Conservation (phyloP, 805 yeast species). For the Metschnikowia rubicola region DNA sequence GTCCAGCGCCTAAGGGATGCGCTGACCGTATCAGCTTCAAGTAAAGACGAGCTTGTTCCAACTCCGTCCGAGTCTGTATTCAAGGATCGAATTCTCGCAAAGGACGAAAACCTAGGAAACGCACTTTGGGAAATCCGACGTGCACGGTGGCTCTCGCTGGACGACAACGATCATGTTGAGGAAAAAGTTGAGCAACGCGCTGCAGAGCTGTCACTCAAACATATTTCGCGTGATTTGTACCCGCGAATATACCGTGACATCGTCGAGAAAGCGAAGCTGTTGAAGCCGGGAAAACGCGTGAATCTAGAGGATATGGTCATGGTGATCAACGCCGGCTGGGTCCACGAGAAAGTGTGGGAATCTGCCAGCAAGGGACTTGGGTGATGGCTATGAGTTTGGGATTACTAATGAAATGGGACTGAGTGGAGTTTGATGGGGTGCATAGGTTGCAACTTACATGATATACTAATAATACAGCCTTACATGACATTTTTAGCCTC, state of each 20-base stretch:
- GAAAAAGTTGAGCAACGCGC: slow-evolving; percentile 13
- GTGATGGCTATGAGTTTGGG: background rate
- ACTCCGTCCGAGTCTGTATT: background rate
- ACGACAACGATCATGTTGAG: slow-evolving; percentile 22
- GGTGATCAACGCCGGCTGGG: slow-evolving; percentile 84
- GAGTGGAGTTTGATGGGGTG: too few relatives aligned
- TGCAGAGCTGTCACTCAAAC: slow-evolving; percentile 23
- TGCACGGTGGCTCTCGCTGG: slow-evolving; percentile 58
- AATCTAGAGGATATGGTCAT: slow-evolving; percentile 70
- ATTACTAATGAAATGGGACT: too few relatives aligned
- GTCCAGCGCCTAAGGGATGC: slow-evolving; percentile 1
- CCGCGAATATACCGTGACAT: slow-evolving; percentile 63
- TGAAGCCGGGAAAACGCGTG: slow-evolving; percentile 58
- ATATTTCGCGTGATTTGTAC: slow-evolving; percentile 49
- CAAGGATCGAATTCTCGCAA: background rate
- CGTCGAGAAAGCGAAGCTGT: slow-evolving; percentile 63
- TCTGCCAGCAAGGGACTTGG: slow-evolving; percentile 38
- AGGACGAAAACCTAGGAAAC: slow-evolving; percentile 42
- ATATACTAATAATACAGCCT: too few relatives aligned
- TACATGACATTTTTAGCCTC: too few relatives aligned
- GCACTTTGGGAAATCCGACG: slow-evolving; percentile 70
- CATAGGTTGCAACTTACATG: too few relatives aligned
- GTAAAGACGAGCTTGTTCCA: background rate
- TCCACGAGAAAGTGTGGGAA: slow-evolving; percentile 71
- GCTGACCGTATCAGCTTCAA: background rate